phyloP scores from a whole-genome alignment of 495 filamentous ascomycete genomes.

The Neurospora africana region DNA sequence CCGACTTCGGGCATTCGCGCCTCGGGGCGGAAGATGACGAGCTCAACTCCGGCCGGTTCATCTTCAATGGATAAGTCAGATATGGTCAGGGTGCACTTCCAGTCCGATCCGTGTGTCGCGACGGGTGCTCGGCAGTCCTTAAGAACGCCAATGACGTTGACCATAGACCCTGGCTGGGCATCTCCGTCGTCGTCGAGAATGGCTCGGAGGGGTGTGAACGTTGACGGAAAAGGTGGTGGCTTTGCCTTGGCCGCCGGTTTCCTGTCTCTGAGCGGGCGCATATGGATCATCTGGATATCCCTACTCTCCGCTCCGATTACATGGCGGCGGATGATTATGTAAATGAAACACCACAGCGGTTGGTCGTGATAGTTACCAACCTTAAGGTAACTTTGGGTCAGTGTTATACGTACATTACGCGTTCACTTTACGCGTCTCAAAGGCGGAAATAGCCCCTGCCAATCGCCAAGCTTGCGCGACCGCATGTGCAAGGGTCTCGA shows the following conservation, averaged over 20 bases:
- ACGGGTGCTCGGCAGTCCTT: constrained; percentile 37
- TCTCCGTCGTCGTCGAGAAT: constrained; percentile 21
- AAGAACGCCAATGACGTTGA: constrained; percentile 40
- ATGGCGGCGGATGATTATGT: background rate
- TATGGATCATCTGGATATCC: background rate
- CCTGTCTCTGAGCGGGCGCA: background rate
- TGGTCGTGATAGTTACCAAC: background rate
- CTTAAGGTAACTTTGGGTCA: background rate
- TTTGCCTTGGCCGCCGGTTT: background rate
- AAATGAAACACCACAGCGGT: background rate
- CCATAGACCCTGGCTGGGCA: constrained; percentile 16
- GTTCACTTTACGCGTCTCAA: background rate
- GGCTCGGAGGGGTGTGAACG: constrained; percentile 19
- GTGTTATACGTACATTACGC: background rate
- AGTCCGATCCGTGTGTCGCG: constrained; percentile 31
- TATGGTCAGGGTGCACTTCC: constrained; percentile 28
- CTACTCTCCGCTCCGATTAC: background rate
- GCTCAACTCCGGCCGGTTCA: constrained; percentile 12
- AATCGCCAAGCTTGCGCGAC: constrained; percentile 5
- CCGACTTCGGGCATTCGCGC: constrained; percentile 29
- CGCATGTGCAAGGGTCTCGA: background rate
- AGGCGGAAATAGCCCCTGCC: background rate
- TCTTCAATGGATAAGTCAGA: constrained; percentile 30
- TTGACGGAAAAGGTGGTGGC: constrained; percentile 15
- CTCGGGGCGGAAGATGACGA: constrained; percentile 34